phyloP scores from a whole-genome alignment of 225 moss, liverwort and hornwort genomes.

The Polytrichum commune region DNA sequence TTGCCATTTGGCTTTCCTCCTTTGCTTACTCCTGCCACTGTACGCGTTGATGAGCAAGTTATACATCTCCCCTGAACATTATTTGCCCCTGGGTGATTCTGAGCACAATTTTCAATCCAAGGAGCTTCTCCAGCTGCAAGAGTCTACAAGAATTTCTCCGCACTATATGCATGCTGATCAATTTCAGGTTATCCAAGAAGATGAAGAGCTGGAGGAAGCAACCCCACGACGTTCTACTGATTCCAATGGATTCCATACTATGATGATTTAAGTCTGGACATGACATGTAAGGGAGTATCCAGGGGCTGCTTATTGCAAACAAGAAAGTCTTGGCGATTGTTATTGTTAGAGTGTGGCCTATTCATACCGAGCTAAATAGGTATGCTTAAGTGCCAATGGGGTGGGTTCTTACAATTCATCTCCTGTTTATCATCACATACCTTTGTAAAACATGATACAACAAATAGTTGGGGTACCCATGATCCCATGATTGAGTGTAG shows the following conservation, averaged over 20 bases:
- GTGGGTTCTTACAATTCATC: no score
- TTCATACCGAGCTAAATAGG: no score
- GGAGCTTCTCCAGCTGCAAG: constrained; percentile 40
- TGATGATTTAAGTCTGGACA: constrained; percentile 44
- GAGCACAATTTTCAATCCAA: constrained; percentile 45
- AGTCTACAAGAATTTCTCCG: constrained; percentile 45
- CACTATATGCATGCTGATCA: constrained; percentile 48
- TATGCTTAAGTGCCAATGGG: no score
- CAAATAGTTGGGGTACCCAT: no score
- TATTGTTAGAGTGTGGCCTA: no score
- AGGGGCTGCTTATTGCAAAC: not conserved
- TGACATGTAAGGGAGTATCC: not conserved
- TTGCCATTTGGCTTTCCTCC: constrained; percentile 80
- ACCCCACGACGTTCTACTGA: constrained; percentile 46
- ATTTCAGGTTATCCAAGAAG: constrained; percentile 74
- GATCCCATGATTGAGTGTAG: no score
- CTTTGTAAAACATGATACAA: no score
- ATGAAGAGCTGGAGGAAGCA: constrained; percentile 68
- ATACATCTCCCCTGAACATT: constrained; percentile 54
- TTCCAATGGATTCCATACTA: constrained; percentile 74
- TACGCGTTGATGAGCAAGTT: constrained; percentile 54
- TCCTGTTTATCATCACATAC: no score
- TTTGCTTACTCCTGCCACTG: constrained; percentile 55
- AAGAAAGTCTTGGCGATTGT: not conserved
- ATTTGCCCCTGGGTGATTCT: constrained; percentile 59